Evolutionary conservation across 1,139 yeast species (phyloP).

Genomic region (Casaregolazyma lundiana): DNA sequence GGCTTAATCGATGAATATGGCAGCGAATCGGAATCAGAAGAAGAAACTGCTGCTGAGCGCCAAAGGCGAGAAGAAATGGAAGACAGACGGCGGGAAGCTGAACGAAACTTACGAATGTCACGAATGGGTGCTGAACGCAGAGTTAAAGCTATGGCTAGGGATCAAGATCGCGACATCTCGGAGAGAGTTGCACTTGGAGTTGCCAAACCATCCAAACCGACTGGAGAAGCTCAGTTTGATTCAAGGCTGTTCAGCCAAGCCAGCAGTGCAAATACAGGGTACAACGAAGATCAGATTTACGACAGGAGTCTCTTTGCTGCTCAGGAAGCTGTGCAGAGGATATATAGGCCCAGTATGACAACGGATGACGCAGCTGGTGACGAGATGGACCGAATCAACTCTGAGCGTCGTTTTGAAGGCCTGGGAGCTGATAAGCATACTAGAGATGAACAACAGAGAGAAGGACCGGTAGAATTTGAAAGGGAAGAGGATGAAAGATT

Average conservation of each 20-base stretch:
- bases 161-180: constrained; percentile 49
- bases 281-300: constrained; percentile 48
- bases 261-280: constrained; percentile 34
- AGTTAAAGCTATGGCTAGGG: constrained; percentile 41
- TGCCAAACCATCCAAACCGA: constrained; percentile 35
- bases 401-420: constrained; percentile 37
- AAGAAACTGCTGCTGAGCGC: constrained; percentile 27
- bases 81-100: constrained; percentile 44
- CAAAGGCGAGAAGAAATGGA: constrained; percentile 40
- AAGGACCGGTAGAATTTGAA: constrained; percentile 53
- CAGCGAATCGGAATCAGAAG: constrained; percentile 12
- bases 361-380: constrained; percentile 24
- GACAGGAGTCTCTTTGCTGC: constrained; percentile 52
- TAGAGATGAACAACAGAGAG: constrained; percentile 21
- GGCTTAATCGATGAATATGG: constrained; percentile 7
- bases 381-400: constrained; percentile 30
- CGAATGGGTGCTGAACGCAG: constrained; percentile 45
- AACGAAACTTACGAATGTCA: constrained; percentile 42
- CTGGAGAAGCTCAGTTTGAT: constrained; percentile 48
- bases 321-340: constrained; percentile 46
- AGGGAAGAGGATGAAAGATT: constrained; percentile 32
- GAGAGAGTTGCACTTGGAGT: constrained; percentile 52
- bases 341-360: constrained; percentile 41
- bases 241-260: constrained; percentile 49
- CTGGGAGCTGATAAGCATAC: constrained; percentile 24